Evolutionary conservation across 225 moss, liverwort and hornwort species (phyloP).

Genomic region (Marchantia polymorpha): DNA sequence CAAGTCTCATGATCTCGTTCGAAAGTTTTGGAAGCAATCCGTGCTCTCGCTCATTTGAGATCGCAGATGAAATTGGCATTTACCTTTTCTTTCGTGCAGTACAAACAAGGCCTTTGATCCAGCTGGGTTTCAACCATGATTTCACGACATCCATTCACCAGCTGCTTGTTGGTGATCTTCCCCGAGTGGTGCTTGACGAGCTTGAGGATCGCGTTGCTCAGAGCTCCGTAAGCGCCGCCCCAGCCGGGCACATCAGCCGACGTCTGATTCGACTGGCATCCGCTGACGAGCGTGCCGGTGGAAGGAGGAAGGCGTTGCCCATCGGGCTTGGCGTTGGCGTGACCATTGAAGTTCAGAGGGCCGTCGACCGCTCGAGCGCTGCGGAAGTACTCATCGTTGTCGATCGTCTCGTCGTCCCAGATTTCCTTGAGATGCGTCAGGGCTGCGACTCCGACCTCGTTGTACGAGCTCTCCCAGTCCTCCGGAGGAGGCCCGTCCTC

Average conservation of each 20-base stretch:
- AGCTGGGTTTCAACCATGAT: slow-evolving; percentile 45
- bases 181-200: slow-evolving; percentile 42
- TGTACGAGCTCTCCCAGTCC: not conserved
- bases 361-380: slow-evolving; percentile 8
- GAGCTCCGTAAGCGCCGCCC: slow-evolving; percentile 58
- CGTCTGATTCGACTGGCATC: slow-evolving; percentile 44
- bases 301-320: slow-evolving; percentile 5
- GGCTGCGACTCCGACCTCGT: slow-evolving; percentile 16
- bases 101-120: slow-evolving; percentile 61
- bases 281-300: slow-evolving; percentile 51
- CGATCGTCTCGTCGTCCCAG: slow-evolving; percentile 26
- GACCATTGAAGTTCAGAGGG: slow-evolving; percentile 3
- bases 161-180: slow-evolving; percentile 41
- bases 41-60: not conserved
- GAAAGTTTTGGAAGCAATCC: too few species aligned
- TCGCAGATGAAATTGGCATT: slow-evolving; percentile 39
- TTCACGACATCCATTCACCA: slow-evolving; percentile 48
- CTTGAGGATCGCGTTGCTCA: slow-evolving; percentile 62
- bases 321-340: slow-evolving; percentile 25
- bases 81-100: slow-evolving; percentile 48
- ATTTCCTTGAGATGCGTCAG: slow-evolving; percentile 15
- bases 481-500: slow-evolving; percentile 17
- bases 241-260: slow-evolving; percentile 57
- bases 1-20: too few species aligned
- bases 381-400: slow-evolving; percentile 25